Evolutionary conservation across 1,284 basidiomycete species (phyloP).

Genomic region (Xerocomus minutiporus): DNA sequence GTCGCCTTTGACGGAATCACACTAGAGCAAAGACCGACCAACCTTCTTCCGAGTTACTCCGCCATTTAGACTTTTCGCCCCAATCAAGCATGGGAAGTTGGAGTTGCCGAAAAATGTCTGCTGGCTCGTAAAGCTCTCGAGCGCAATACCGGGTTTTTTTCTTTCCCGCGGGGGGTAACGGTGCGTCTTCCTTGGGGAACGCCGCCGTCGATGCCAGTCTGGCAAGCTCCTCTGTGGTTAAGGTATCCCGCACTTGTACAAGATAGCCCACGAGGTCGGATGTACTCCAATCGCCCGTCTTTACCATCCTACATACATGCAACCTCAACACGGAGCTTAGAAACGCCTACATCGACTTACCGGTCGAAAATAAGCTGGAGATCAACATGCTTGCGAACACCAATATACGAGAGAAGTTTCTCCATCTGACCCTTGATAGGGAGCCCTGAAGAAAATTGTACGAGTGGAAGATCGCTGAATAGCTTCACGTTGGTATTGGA

Average conservation of each 20-base stretch:
- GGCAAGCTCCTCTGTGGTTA: slow-evolving; percentile 67
- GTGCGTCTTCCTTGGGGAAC: slow-evolving; percentile 62
- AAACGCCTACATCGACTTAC: slow-evolving; percentile 36
- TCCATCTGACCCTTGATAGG: slow-evolving; percentile 74
- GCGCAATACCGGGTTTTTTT: slow-evolving; percentile 56
- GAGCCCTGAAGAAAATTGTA: slow-evolving; percentile 67
- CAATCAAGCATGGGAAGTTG: slow-evolving; percentile 85
- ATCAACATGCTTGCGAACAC: slow-evolving; percentile 89
- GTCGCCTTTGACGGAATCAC: rapidly evolving
- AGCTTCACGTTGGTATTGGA: slow-evolving; percentile 68
- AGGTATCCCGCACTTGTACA: slow-evolving; percentile 74
- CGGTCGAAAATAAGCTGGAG: slow-evolving; percentile 83
- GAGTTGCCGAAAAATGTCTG: slow-evolving; percentile 68
- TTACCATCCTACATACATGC: slow-evolving; percentile 61
- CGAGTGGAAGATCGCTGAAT: slow-evolving; percentile 85
- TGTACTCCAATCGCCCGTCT: slow-evolving; percentile 79
- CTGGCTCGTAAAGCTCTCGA: slow-evolving; percentile 80
- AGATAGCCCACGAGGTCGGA: slow-evolving; percentile 83
- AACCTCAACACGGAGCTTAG: background rate
- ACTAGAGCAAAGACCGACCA: slow-evolving; percentile 41
- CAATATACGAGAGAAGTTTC: slow-evolving; percentile 72
- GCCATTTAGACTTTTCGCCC: slow-evolving; percentile 78
- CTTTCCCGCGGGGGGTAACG: slow-evolving; percentile 21
- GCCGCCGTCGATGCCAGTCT: slow-evolving; percentile 78
- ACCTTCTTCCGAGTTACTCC: slow-evolving; percentile 69